A percentile compares a stretch with the other conserved stretches of the same genome.
phyloP scores from a whole-genome alignment of 2,329 filamentous ascomycete genomes.

The Exophiala calicioides region DNA sequence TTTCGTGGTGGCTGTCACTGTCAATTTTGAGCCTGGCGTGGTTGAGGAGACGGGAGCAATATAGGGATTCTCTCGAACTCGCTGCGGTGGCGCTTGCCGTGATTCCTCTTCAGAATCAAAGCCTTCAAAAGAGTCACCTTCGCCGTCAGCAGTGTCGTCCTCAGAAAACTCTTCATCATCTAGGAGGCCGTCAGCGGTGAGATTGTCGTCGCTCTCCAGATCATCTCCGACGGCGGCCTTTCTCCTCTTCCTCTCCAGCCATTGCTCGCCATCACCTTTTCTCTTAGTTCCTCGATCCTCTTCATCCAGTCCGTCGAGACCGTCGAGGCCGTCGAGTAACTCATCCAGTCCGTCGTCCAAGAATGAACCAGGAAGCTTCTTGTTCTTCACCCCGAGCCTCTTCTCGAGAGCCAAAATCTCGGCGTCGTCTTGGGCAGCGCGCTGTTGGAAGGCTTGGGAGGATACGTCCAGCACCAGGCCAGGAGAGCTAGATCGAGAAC shows the following conservation, averaged over 20 bases:
- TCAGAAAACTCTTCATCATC: slow-evolving; percentile 21
- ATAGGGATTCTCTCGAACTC: slow-evolving; percentile 80
- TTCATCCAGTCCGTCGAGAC: slow-evolving; percentile 66
- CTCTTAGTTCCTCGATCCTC: slow-evolving; percentile 52
- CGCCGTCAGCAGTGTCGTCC: slow-evolving; percentile 1
- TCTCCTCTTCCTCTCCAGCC: slow-evolving; percentile 48
- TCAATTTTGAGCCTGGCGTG: too few species aligned
- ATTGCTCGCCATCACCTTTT: slow-evolving; percentile 65
- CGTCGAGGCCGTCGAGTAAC: slow-evolving; percentile 69
- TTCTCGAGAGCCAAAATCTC: slow-evolving; percentile 87
- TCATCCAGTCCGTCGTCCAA: slow-evolving; percentile 82
- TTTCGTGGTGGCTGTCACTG: too few species aligned
- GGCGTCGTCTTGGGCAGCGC: slow-evolving; percentile 76
- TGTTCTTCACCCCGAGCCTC: slow-evolving; percentile 78
- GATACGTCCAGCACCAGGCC: slow-evolving; percentile 32
- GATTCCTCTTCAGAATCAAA: slow-evolving; percentile 41
- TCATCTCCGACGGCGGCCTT: slow-evolving; percentile 33
- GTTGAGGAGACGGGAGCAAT: slow-evolving; percentile 62
- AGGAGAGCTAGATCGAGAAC: slow-evolving; percentile 27
- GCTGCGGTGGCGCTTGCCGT: slow-evolving; percentile 44
- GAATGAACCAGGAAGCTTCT: slow-evolving; percentile 70
- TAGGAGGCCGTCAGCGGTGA: slow-evolving; percentile 29
- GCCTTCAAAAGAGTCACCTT: slow-evolving; percentile 42
- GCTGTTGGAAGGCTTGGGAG: slow-evolving; percentile 55
- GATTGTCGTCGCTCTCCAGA: slow-evolving; percentile 32